phyloP scores from a whole-genome alignment of 106 monocot genomes.

The Posidonia australis region DNA sequence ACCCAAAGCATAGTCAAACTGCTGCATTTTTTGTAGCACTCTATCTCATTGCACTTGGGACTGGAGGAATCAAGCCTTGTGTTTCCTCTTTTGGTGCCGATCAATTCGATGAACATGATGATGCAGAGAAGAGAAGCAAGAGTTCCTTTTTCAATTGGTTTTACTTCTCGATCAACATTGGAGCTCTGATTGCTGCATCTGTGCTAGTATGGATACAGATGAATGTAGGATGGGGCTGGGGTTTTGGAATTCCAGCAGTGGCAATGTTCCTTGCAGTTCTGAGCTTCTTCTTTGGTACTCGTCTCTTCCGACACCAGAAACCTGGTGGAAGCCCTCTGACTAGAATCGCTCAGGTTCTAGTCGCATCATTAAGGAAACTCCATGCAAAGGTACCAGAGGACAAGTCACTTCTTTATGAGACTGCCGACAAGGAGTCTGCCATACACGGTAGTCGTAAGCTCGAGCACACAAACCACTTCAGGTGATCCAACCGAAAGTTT shows the following conservation, averaged over 20 bases:
- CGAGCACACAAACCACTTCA: constrained; percentile 33
- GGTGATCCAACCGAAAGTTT: constrained; percentile 15
- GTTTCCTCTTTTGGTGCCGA: constrained; percentile 55
- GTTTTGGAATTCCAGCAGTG: constrained; percentile 32
- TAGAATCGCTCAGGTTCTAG: constrained; percentile 29
- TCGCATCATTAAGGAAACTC: constrained; percentile 24
- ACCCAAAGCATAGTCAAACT: constrained; percentile 14
- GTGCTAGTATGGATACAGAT: constrained; percentile 43
- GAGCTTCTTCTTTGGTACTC: constrained; percentile 34
- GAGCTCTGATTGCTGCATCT: constrained; percentile 36
- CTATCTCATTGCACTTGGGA: constrained; percentile 48
- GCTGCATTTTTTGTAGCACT: constrained; percentile 27
- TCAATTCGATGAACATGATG: constrained; percentile 47
- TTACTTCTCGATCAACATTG: constrained; percentile 27
- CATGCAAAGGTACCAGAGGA: constrained; percentile 21
- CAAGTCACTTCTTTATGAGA: constrained; percentile 36
- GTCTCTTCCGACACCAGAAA: constrained; percentile 30
- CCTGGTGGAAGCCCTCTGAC: constrained; percentile 36
- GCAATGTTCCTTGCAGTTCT: constrained; percentile 31
- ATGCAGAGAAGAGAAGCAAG: neutral
- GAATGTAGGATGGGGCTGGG: constrained; percentile 42
- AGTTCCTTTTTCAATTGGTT: too few species aligned
- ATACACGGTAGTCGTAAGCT: constrained; percentile 42
- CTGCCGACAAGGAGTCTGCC: constrained; percentile 29
- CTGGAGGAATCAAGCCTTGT: constrained; percentile 56